These are phyloP conservation scores for Candida gorgasii DNA, from an alignment of 805 yeast species.

Conservation along the genomic window DNA sequence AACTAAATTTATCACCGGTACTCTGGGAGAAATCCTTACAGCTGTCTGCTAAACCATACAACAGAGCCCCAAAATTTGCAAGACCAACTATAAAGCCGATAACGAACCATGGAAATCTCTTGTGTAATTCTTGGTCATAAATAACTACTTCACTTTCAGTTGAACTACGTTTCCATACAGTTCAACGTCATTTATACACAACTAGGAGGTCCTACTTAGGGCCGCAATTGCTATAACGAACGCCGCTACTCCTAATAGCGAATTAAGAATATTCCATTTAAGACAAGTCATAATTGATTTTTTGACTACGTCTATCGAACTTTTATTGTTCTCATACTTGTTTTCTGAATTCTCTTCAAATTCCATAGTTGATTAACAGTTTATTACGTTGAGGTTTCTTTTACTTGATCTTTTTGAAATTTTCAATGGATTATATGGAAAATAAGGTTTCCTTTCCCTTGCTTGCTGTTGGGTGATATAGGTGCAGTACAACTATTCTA, in stretches of 20 bases:
- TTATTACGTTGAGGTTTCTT: not conserved
- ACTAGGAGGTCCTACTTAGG: not conserved
- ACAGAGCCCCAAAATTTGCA: constrained; percentile 1
- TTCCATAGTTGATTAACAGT: not conserved
- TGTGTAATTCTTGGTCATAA: not conserved
- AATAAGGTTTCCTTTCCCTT: not conserved
- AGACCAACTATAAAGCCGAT: not conserved
- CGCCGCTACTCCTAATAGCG: not conserved
- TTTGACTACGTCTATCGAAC: not conserved
- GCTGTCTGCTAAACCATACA: not conserved
- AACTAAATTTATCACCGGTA: not conserved
- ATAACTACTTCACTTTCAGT: not conserved
- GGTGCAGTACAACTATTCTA: not conserved
- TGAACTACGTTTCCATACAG: not conserved
- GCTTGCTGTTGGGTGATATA: not conserved
- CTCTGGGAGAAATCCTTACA: not conserved
- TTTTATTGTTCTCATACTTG: not conserved
- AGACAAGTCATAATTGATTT: not conserved
- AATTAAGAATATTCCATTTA: not conserved
- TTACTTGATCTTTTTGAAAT: not conserved
- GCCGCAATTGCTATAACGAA: not conserved
- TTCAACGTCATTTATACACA: not conserved
- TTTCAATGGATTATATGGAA: not conserved
- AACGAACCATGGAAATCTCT: not conserved
- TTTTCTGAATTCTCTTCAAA: not conserved